Base-by-base conservation (phyloP, 75 land plant genomes). In the Picea sitchensis region DNA sequence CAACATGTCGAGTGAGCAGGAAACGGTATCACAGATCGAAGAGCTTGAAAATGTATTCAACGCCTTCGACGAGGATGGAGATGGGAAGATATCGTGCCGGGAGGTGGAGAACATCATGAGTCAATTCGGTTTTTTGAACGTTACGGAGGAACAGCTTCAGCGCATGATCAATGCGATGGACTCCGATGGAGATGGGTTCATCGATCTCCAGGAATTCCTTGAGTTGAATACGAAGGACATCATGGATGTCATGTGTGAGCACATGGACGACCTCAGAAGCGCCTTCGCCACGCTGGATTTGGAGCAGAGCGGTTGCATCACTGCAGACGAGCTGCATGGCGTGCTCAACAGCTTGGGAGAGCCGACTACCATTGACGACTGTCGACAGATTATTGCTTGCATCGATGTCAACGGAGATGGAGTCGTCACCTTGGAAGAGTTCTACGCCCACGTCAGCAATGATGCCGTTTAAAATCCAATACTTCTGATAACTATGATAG, bases 351-450 rank as follows among this genome's bases (percentile, higher is more conserved):
- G 90, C 9, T 69, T 91, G 38, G 95, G 89, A 2, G 84, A 87
- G 65, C 51, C 76, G 34, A 82, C 13, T 54, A 82, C 79, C 7
- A 68, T 87, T 41, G 90, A 91, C 7, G 88, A 93, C 36, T 91
- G 93, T 61, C 77, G 72, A 8, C 26, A 44, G 38, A 89, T 91
- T 91, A 91, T 91, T 64, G 13, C 80, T 26, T 30, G 77, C 47
- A 85, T 86, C 64, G 92, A 91, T 82, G 56, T 78, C 31, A 78
- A 91, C 34, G 91, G 93, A 3, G 93, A 91, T 83, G 88, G 87
- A 5, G 81, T 82, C 41, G 86, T 92, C 6, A 82, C 78, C 72
- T 88, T 92, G 47, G 83, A 86, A 32, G 95, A 90, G 80, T 90
- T 92, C 75, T 51, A 9, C 11, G 56, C 56, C 56, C 56, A 51